phyloP scores from a whole-genome alignment of 2,329 filamentous ascomycete genomes.

The Epichloe uncinata region DNA sequence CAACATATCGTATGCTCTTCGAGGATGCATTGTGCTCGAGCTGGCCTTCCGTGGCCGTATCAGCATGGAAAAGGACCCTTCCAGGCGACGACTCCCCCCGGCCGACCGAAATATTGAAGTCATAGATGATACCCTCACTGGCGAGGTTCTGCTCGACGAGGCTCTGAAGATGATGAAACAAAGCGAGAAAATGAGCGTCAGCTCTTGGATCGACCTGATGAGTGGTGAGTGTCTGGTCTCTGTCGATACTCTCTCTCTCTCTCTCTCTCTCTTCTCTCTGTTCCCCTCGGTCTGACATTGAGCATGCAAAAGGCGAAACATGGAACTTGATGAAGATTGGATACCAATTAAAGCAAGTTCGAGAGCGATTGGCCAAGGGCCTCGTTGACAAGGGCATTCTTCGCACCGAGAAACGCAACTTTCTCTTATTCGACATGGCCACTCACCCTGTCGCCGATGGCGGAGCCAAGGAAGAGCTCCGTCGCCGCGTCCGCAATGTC shows the following conservation, averaged over 20 bases:
- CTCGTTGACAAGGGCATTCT: constrained; percentile 98
- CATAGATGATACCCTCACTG: constrained; percentile 88
- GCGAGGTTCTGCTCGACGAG: constrained; percentile 94
- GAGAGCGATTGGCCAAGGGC: constrained; percentile 91
- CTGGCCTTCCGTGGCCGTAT: constrained; percentile 90
- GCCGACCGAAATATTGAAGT: constrained; percentile 94
- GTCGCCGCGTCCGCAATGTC: constrained; percentile 80
- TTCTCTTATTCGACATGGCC: constrained; percentile 98
- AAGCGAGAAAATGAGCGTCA: constrained; percentile 99
- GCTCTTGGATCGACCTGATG: constrained; percentile 98
- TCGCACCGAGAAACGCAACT: constrained; percentile 97
- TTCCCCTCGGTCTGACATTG: neutral
- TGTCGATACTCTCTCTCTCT: neutral
- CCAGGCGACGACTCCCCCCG: constrained; percentile 79
- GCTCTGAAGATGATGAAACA: constrained; percentile 99
- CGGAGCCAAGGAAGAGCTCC: constrained; percentile 94
- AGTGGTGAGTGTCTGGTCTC: constrained; percentile 53
- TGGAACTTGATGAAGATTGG: constrained; percentile 99
- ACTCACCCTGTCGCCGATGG: constrained; percentile 95
- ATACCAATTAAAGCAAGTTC: constrained; percentile 98
- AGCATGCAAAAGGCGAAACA: constrained; percentile 62
- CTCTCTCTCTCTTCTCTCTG: too few relatives aligned
- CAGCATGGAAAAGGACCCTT: constrained; percentile 96
- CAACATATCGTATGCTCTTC: constrained; percentile 95
- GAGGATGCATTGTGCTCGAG: constrained; percentile 97